Conservation (phyloP, 116 monocot species). For the Phalaenopsis hybrid region DNA sequence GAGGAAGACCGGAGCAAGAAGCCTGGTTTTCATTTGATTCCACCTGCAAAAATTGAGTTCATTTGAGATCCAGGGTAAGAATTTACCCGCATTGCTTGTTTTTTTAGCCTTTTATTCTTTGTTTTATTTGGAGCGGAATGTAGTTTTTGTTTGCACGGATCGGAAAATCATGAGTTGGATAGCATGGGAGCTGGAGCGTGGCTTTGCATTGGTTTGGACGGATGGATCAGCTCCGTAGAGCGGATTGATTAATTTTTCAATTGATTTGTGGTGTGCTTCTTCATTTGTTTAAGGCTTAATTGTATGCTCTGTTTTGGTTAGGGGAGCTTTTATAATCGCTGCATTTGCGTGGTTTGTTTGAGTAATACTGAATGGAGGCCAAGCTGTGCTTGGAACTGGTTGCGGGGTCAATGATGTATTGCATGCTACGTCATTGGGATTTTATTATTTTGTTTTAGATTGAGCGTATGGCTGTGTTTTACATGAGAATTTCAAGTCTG, state of each 20-base stretch:
- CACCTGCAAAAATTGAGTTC: neutral
- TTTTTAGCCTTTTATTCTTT: slow-evolving; percentile 1
- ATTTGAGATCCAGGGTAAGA: slow-evolving; percentile 5
- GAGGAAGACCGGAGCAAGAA: neutral
- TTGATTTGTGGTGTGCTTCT: neutral
- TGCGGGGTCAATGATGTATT: neutral
- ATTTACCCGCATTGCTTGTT: neutral
- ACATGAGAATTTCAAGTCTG: neutral
- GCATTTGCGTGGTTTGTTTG: neutral
- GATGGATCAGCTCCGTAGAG: neutral
- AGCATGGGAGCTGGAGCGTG: neutral
- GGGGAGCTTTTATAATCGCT: neutral
- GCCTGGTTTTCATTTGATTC: neutral
- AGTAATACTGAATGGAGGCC: neutral
- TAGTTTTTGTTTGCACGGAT: neutral
- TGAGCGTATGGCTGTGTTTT: neutral
- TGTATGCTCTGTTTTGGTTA: neutral
- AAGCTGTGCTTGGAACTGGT: neutral
- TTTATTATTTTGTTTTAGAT: neutral
- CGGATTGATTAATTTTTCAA: neutral
- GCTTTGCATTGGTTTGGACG: neutral
- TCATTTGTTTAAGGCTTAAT: neutral
- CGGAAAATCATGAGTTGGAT: neutral
- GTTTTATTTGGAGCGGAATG: neutral
- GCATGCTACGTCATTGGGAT: neutral